Conservation (phyloP, 179 eudicot genomes). For the Sideroxylon spinosum region DNA sequence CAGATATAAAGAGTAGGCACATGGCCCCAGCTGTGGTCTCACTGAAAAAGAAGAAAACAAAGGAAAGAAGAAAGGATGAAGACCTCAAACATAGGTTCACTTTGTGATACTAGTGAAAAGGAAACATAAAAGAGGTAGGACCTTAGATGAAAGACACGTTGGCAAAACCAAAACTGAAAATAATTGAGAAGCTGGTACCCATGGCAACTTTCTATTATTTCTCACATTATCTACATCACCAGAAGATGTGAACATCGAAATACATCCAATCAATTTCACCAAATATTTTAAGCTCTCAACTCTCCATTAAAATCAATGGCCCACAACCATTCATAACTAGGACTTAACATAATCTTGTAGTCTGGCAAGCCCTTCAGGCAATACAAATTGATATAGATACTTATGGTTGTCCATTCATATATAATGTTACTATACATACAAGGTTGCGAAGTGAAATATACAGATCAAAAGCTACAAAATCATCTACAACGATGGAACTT, state of each 20-base stretch:
- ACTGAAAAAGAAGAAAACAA: neutral
- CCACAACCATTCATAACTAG: conserved; percentile 6
- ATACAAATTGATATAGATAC: neutral
- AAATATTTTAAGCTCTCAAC: conserved; percentile 1
- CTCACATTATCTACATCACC: neutral
- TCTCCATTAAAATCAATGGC: neutral
- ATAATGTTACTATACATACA: neutral
- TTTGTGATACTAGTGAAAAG: neutral
- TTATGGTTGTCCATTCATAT: neutral
- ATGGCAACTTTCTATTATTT: conserved; percentile 9
- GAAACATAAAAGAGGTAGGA: neutral
- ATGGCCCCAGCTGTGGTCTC: neutral
- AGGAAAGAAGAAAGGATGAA: neutral
- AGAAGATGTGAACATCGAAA: conserved; percentile 2
- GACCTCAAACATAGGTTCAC: neutral
- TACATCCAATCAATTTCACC: neutral
- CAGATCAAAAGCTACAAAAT: conserved; percentile 8
- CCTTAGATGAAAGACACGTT: conserved; percentile 3
- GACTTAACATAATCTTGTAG: neutral
- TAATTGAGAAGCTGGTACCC: neutral
- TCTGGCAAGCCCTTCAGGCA: neutral
- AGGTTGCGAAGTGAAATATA: neutral
- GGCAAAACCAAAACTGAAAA: neutral
- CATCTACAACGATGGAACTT: neutral
- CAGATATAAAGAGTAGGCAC: neutral